These are phyloP conservation scores for Scleroderma bovista DNA, from an alignment of 768 basidiomycete genomes.

Conservation along the genomic window DNA sequence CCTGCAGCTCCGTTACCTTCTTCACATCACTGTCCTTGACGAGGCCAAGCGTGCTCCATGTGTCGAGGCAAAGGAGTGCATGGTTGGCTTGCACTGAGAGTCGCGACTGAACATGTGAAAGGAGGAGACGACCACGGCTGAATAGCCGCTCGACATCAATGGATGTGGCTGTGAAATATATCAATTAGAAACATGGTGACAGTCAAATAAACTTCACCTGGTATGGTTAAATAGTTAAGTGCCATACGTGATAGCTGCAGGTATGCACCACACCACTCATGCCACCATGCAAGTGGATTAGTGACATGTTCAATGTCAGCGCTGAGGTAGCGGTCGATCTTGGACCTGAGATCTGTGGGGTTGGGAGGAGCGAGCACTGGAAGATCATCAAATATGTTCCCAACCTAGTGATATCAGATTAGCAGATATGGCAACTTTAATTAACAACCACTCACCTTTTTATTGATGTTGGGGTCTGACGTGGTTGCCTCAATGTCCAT, in stretches of 20 bases:
- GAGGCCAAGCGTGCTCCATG: slow-evolving; percentile 22
- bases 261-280: slow-evolving; percentile 12
- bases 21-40: slow-evolving; percentile 20
- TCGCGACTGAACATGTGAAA: slow-evolving; percentile 8
- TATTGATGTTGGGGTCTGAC: background rate
- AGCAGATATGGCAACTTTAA: background rate
- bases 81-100: slow-evolving; percentile 24
- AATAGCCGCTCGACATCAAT: slow-evolving; percentile 7
- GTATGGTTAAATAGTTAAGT: slow-evolving; percentile 28
- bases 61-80: slow-evolving; percentile 27
- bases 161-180: slow-evolving; percentile 6
- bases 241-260: slow-evolving; percentile 31
- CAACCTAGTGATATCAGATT: background rate
- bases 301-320: slow-evolving; percentile 18
- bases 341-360: slow-evolving; percentile 11
- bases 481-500: background rate
- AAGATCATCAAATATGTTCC: slow-evolving; percentile 29
- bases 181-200: slow-evolving; percentile 10
- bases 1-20: slow-evolving; percentile 1
- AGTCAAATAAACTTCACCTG: slow-evolving; percentile 18
- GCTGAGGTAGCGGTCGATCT: slow-evolving; percentile 27
- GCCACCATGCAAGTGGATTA: slow-evolving; percentile 30
- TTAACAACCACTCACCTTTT: no score
- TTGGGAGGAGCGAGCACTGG: slow-evolving; percentile 13
- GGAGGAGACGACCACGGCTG: slow-evolving; percentile 2